Evolutionary conservation across 2,329 filamentous ascomycete genomes (phyloP).

Genomic region (Tolypocladium guangdongense): DNA sequence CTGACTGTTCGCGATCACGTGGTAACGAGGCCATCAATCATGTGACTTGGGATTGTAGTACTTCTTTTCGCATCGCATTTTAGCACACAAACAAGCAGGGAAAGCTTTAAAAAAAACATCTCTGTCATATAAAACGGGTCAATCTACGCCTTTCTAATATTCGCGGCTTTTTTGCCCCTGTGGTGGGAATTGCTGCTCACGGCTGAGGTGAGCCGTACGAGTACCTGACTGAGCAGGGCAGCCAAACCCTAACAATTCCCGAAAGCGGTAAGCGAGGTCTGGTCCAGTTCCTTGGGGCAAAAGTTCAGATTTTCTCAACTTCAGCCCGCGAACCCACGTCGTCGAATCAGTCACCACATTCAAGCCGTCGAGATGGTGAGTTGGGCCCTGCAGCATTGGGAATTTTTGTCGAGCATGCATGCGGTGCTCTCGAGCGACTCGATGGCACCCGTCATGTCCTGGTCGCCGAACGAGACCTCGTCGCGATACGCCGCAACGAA

Average conservation of each 20-base stretch:
- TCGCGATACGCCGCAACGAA: background rate
- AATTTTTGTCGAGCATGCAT: background rate
- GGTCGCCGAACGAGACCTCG: background rate
- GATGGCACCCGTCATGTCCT: background rate
- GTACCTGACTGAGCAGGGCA: conserved; percentile 20
- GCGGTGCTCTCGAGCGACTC: background rate
- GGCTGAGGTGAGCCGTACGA: background rate
- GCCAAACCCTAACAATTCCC: conserved; percentile 27
- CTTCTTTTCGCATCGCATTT: background rate
- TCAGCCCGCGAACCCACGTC: conserved; percentile 37
- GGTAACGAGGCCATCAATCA: background rate
- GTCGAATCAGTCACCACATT: conserved; percentile 43
- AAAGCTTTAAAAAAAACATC: fast-evolving
- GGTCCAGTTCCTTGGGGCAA: conserved; percentile 27
- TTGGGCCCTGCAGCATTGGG: conserved; percentile 13
- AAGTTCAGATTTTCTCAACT: conserved; percentile 37
- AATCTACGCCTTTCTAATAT: background rate
- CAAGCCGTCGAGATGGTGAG: conserved; percentile 48
- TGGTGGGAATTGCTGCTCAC: background rate
- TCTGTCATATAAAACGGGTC: background rate
- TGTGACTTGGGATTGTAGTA: background rate
- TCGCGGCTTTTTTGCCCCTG: background rate
- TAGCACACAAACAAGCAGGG: background rate
- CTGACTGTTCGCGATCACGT: background rate
- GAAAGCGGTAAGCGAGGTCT: conserved; percentile 34